Percentiles rank a stretch among this genome's conserved stretches.
Conservation (phyloP, 2,329 filamentous ascomycete species). For the Hypoxylon sp. region DNA sequence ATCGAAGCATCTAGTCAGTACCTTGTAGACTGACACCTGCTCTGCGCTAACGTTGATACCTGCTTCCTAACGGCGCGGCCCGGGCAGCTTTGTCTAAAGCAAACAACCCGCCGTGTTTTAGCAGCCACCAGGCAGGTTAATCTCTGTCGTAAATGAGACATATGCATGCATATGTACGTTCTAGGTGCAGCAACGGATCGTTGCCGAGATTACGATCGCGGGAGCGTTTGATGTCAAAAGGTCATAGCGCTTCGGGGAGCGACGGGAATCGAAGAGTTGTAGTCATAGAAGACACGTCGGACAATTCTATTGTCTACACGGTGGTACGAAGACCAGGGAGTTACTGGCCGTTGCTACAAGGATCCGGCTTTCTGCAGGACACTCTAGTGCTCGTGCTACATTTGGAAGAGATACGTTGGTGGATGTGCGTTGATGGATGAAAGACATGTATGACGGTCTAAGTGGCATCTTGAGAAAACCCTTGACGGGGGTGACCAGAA, state of each 20-base stretch:
- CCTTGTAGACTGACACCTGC: slow-evolving; percentile 1
- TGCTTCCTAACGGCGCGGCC: slow-evolving; percentile 26
- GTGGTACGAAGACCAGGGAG: no score
- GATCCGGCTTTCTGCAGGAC: slow-evolving; percentile 10
- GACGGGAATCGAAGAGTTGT: slow-evolving; percentile 6
- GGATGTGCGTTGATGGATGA: slow-evolving; percentile 1
- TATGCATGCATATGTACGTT: slow-evolving; percentile 16
- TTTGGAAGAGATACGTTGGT: background rate
- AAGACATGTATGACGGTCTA: slow-evolving; percentile 1
- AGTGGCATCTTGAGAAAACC: background rate
- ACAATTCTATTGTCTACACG: no score
- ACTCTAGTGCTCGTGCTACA: slow-evolving; percentile 2
- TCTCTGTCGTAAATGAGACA: no score
- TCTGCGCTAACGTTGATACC: slow-evolving; percentile 18
- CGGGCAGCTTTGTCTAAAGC: slow-evolving; percentile 22
- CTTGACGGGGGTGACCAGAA: background rate
- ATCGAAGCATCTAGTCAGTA: slow-evolving; percentile 13
- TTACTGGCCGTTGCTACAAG: slow-evolving; percentile 20
- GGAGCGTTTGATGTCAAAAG: slow-evolving; percentile 16
- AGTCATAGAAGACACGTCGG: slow-evolving; percentile 20
- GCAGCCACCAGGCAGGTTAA: slow-evolving; percentile 18
- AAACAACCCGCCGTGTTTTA: slow-evolving; percentile 29
- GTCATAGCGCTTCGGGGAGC: slow-evolving; percentile 1
- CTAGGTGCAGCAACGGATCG: slow-evolving; percentile 17
- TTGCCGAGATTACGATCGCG: slow-evolving; percentile 29